phyloP scores from a whole-genome alignment of 768 basidiomycete species.

The Macrolepiota fuliginosa region DNA sequence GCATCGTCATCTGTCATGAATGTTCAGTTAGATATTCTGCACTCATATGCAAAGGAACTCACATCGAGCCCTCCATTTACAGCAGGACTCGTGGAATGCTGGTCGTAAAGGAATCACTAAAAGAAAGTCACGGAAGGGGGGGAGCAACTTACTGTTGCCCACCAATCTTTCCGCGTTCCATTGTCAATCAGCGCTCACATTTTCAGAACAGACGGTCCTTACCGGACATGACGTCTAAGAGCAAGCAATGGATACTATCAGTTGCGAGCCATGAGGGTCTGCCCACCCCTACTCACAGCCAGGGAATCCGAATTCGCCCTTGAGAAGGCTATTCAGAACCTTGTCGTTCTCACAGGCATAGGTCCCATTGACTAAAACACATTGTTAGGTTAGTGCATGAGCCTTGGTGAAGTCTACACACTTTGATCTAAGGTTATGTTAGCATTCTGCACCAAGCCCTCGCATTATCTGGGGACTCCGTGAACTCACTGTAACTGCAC shows the following conservation, averaged over 20 bases:
- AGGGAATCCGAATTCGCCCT: conserved; percentile 65
- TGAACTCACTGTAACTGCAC: conserved; percentile 56
- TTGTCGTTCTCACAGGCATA: conserved; percentile 66
- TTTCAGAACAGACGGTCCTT: not conserved
- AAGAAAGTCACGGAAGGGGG: not conserved
- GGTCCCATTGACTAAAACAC: conserved; percentile 44
- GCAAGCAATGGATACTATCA: not conserved
- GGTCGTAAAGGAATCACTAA: not conserved
- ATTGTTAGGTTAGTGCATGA: not conserved
- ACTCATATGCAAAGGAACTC: conserved; percentile 16
- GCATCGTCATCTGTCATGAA: conserved; percentile 63
- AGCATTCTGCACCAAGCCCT: not conserved
- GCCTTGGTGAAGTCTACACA: conserved; percentile 11
- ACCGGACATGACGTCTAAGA: conserved; percentile 47
- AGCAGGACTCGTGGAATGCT: conserved; percentile 48
- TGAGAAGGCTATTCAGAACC: conserved; percentile 57
- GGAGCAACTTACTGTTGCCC: conserved; percentile 44
- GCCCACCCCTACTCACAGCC: conserved; percentile 42
- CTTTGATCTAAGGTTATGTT: conserved; percentile 29
- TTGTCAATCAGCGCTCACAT: not conserved
- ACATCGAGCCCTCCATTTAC: conserved; percentile 65
- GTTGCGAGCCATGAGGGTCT: not conserved
- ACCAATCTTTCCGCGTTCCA: conserved; percentile 48
- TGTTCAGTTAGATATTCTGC: not conserved
- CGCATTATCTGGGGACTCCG: not conserved